These are phyloP conservation scores for Cetradonia linearis DNA, from an alignment of 495 filamentous ascomycete genomes.

Conservation along the genomic window DNA sequence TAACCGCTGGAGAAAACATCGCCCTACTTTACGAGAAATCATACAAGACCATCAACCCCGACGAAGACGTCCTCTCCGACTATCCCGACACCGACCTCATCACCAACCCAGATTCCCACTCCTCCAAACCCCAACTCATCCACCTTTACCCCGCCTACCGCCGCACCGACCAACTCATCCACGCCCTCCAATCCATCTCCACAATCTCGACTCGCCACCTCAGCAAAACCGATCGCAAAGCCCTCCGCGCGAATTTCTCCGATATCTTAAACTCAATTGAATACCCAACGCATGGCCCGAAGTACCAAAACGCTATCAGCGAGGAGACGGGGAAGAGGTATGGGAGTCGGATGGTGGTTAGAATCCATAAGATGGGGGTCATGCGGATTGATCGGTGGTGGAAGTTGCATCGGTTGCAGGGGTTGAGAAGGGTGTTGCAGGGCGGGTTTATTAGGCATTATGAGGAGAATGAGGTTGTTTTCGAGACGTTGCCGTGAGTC, in stretches of 20 bases:
- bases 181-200: slow-evolving; percentile 58
- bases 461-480: slow-evolving; percentile 67
- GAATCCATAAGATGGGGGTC: slow-evolving; percentile 58
- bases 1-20: slow-evolving; percentile 82
- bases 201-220: slow-evolving; percentile 54
- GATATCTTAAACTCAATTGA: slow-evolving; percentile 81
- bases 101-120: slow-evolving; percentile 30
- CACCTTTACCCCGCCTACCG: slow-evolving; percentile 50
- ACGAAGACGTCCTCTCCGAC: slow-evolving; percentile 43
- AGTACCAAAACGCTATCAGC: slow-evolving; percentile 61
- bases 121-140: slow-evolving; percentile 44
- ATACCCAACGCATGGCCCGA: slow-evolving; percentile 60
- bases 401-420: slow-evolving; percentile 68
- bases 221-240: slow-evolving; percentile 57
- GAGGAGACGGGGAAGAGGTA: slow-evolving; percentile 63
- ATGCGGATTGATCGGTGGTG: slow-evolving; percentile 87
- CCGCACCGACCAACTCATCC: slow-evolving; percentile 43
- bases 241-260: slow-evolving; percentile 64
- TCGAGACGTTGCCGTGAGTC: slow-evolving; percentile 53
- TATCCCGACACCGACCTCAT: slow-evolving; percentile 38
- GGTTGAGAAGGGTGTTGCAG: slow-evolving; percentile 64
- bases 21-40: slow-evolving; percentile 82
- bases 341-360: slow-evolving; percentile 67
- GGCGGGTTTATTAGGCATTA: slow-evolving; percentile 76
- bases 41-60: slow-evolving; percentile 53